Conservation (phyloP, 2,329 filamentous ascomycete genomes). For the Calonectria crousiana region DNA sequence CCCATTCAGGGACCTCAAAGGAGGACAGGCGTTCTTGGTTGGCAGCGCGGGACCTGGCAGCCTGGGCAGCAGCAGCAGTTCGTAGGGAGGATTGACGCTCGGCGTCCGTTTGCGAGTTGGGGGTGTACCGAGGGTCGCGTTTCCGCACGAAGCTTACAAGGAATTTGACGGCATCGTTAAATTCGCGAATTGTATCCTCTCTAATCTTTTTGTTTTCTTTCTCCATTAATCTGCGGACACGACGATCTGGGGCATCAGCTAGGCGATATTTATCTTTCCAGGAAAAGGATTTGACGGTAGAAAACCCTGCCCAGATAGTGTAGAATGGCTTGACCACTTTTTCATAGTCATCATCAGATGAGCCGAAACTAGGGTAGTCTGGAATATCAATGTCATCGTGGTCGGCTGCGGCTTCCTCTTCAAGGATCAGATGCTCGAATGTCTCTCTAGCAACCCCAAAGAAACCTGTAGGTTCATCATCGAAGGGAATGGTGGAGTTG, state of each 20-base stretch:
- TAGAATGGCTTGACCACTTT: constrained; percentile 85
- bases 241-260: constrained; percentile 88
- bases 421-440: constrained; percentile 83
- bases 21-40: constrained; percentile 80
- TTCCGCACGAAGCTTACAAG: constrained; percentile 91
- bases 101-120: constrained; percentile 81
- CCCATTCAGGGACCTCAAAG: constrained; percentile 81
- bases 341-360: constrained; percentile 81
- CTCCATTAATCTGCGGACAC: constrained; percentile 87
- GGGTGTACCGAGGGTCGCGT: constrained; percentile 86
- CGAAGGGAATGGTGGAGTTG: constrained; percentile 81
- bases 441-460: constrained; percentile 82
- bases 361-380: constrained; percentile 87
- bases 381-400: constrained; percentile 71
- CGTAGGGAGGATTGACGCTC: constrained; percentile 84
- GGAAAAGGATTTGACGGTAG: constrained; percentile 85
- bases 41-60: constrained; percentile 83
- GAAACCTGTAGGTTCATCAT: constrained; percentile 85
- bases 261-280: constrained; percentile 91
- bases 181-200: constrained; percentile 86
- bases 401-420: constrained; percentile 82
- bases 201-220: constrained; percentile 91
- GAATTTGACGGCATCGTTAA: constrained; percentile 91
- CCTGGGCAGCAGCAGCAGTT: constrained; percentile 85
- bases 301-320: constrained; percentile 81